Conservation (phyloP, 176 grass and related monocot species). For the Urochloa ruziziensis region DNA sequence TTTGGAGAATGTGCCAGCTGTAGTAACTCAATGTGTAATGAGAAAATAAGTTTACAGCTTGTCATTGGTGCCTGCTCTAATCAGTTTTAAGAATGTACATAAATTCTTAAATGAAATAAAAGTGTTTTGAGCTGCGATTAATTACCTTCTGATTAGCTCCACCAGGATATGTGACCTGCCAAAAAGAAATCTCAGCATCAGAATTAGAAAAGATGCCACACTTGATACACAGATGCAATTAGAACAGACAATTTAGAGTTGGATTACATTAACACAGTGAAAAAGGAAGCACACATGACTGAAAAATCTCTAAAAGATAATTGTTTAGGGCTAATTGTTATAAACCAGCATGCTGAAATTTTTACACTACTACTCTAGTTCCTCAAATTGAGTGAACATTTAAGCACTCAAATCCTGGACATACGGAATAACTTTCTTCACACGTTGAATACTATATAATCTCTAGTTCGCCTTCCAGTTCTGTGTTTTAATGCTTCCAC, state of each 20-base stretch:
- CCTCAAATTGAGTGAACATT: neutral
- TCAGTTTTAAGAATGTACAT: neutral
- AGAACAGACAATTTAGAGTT: conserved; percentile 22
- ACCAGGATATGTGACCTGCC: conserved; percentile 59
- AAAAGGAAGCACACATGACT: neutral
- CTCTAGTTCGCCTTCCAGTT: neutral
- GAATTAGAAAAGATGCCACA: neutral
- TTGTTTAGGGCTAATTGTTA: neutral
- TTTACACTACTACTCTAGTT: neutral
- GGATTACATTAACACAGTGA: neutral
- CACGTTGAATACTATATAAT: neutral
- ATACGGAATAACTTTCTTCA: neutral
- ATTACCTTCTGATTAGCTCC: conserved; percentile 68
- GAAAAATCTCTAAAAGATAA: neutral
- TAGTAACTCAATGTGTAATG: neutral
- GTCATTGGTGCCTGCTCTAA: neutral
- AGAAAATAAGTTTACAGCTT: neutral
- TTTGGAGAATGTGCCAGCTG: neutral
- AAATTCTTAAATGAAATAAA: neutral
- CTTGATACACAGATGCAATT: conserved; percentile 17
- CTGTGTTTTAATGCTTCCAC: neutral
- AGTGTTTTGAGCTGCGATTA: neutral
- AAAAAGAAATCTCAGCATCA: conserved; percentile 8
- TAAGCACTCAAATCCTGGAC: neutral
- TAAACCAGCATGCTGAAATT: neutral